Conservation (phyloP, 768 basidiomycete genomes). For the Lactifluus piperatus region DNA sequence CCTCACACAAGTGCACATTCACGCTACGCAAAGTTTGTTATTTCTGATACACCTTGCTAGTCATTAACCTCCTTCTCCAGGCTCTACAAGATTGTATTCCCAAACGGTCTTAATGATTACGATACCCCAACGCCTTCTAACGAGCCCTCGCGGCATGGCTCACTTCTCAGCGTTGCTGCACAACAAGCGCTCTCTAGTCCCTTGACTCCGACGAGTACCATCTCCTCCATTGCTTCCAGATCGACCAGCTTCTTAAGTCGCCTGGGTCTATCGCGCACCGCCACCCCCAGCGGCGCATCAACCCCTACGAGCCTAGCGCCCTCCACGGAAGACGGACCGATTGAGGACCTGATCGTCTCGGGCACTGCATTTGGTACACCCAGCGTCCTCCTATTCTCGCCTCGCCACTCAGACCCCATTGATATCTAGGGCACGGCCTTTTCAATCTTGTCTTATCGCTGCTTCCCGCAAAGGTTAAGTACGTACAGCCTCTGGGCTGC, state of each 20-base stretch:
- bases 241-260: constrained; percentile 25
- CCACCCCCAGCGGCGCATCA: constrained; percentile 17
- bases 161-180: constrained; percentile 15
- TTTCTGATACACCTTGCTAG: neutral
- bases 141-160: constrained; percentile 30
- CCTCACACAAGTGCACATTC: constrained; percentile 47
- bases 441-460: constrained; percentile 78
- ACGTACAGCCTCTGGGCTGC: constrained; percentile 19
- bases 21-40: constrained; percentile 57
- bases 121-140: constrained; percentile 33
- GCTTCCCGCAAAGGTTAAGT: constrained; percentile 65
- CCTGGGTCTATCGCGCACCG: constrained; percentile 22
- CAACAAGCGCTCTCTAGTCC: constrained; percentile 14
- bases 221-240: constrained; percentile 1
- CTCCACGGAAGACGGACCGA: constrained; percentile 36
- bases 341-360: constrained; percentile 66
- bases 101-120: constrained; percentile 44
- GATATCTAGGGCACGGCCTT: constrained; percentile 30
- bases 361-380: constrained; percentile 68
- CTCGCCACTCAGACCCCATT: neutral
- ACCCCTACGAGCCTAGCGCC: constrained; percentile 1
- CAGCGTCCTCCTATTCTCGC: neutral
- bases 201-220: constrained; percentile 17
- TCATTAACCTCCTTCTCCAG: constrained; percentile 25
- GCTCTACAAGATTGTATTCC: constrained; percentile 60